These are phyloP conservation scores for Ceratocystis cubensis DNA, from an alignment of 2,329 filamentous ascomycete species.

Conservation along the genomic window DNA sequence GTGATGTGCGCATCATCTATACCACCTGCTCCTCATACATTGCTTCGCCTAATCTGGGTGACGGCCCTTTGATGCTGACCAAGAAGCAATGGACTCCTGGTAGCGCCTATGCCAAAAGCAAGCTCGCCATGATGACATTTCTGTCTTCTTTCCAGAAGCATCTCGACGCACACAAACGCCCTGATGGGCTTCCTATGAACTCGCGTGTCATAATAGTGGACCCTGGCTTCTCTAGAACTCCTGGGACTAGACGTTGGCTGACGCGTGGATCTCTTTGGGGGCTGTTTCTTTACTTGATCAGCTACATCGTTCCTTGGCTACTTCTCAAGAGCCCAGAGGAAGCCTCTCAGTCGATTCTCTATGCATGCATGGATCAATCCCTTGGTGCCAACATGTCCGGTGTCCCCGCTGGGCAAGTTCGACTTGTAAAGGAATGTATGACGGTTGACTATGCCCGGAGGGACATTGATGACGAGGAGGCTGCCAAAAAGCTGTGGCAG, in stretches of 20 bases:
- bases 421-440: conserved; percentile 77
- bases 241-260: conserved; percentile 77
- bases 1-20: conserved; percentile 81
- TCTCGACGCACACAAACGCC: conserved; percentile 67
- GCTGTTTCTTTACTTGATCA: conserved; percentile 59
- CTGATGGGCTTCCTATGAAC: conserved; percentile 71
- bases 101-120: conserved; percentile 50
- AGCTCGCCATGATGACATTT: conserved; percentile 79
- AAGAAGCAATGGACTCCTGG: conserved; percentile 42
- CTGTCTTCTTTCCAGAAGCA: conserved; percentile 87
- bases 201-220: conserved; percentile 77
- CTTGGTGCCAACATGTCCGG: conserved; percentile 35
- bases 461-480: conserved; percentile 65
- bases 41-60: conserved; percentile 53
- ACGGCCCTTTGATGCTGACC: conserved; percentile 31
- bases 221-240: conserved; percentile 72
- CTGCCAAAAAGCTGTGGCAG: conserved; percentile 81
- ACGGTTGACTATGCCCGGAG: conserved; percentile 57
- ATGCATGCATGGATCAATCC: conserved; percentile 69
- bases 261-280: conserved; percentile 74
- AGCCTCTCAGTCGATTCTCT: conserved; percentile 77
- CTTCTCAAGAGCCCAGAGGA: conserved; percentile 71
- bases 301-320: conserved; percentile 75
- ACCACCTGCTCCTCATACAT: conserved; percentile 84
- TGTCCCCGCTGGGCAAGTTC: conserved; percentile 48